Evolutionary conservation across 306 rosid species (phyloP).

Genomic region (Prunus dulcis): DNA sequence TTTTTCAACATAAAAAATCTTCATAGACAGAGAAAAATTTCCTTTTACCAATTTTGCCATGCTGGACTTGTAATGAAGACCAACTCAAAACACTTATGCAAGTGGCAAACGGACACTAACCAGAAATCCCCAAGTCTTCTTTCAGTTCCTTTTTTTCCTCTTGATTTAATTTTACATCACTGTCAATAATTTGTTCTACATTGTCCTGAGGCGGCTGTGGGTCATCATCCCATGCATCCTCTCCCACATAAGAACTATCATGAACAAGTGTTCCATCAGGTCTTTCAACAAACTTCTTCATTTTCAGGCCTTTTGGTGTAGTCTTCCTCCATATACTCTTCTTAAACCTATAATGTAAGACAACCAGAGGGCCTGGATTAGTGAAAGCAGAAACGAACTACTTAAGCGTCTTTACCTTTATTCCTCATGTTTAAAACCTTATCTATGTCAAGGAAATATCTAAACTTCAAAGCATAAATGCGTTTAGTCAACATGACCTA

Average conservation of each 20-base stretch:
- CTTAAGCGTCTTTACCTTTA: background rate
- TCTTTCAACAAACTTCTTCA: conserved; percentile 77
- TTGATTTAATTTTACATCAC: conserved; percentile 46
- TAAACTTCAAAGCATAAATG: background rate
- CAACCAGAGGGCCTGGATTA: conserved; percentile 18
- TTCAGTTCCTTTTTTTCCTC: conserved; percentile 61
- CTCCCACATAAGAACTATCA: conserved; percentile 86
- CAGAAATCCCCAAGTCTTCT: conserved; percentile 69
- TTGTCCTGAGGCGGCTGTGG: conserved; percentile 47
- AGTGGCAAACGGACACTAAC: conserved; percentile 35
- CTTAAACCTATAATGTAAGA: conserved; percentile 62
- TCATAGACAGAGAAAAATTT: background rate
- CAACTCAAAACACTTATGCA: background rate
- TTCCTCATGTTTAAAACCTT: background rate
- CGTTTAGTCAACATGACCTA: background rate
- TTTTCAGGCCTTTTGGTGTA: conserved; percentile 81
- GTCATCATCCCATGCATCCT: conserved; percentile 96
- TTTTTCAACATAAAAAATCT: too few species aligned
- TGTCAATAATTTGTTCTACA: conserved; percentile 60
- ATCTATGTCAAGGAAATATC: background rate
- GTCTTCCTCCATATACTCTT: conserved; percentile 87
- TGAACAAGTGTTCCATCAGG: conserved; percentile 80
- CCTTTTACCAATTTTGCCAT: background rate
- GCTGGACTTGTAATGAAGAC: conserved; percentile 7
- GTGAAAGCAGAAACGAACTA: background rate